Conservation (phyloP, 805 yeast genomes). For the Metschnikowia reukaufii region DNA sequence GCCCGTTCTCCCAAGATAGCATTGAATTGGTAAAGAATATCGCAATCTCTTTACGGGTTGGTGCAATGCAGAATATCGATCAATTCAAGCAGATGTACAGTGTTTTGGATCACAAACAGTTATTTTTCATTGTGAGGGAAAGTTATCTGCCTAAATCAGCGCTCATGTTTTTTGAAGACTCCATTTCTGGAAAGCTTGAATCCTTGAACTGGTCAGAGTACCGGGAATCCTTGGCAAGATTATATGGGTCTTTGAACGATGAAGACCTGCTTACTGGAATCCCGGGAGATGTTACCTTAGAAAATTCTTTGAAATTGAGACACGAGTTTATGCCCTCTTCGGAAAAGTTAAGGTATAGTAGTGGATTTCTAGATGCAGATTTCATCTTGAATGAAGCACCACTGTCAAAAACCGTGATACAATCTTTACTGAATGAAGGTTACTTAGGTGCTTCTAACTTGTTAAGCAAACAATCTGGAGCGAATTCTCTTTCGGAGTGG, state of each 20-base stretch:
- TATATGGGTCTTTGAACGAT: constrained; percentile 59
- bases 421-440: constrained; percentile 51
- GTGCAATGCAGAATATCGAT: constrained; percentile 29
- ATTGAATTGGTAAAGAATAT: constrained; percentile 23
- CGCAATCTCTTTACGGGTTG: constrained; percentile 40
- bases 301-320: constrained; percentile 48
- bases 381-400: constrained; percentile 14
- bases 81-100: constrained; percentile 30
- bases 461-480: constrained; percentile 27
- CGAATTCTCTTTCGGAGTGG: constrained; percentile 44
- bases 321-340: constrained; percentile 28
- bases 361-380: constrained; percentile 55
- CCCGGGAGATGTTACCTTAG: constrained; percentile 56
- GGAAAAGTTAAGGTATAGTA: constrained; percentile 50
- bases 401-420: constrained; percentile 23
- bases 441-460: constrained; percentile 56
- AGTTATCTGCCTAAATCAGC: constrained; percentile 42
- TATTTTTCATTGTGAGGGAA: constrained; percentile 33
- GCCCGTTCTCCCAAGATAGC: constrained; percentile 5
- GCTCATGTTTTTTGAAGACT: constrained; percentile 50
- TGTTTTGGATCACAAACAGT: constrained; percentile 26
- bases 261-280: constrained; percentile 65
- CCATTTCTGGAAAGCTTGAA: constrained; percentile 4
- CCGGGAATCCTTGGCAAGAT: constrained; percentile 16
- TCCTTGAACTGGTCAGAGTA: constrained; percentile 1